Base-by-base conservation (phyloP, 495 filamentous ascomycete genomes). In the Thozetella sp. region DNA sequence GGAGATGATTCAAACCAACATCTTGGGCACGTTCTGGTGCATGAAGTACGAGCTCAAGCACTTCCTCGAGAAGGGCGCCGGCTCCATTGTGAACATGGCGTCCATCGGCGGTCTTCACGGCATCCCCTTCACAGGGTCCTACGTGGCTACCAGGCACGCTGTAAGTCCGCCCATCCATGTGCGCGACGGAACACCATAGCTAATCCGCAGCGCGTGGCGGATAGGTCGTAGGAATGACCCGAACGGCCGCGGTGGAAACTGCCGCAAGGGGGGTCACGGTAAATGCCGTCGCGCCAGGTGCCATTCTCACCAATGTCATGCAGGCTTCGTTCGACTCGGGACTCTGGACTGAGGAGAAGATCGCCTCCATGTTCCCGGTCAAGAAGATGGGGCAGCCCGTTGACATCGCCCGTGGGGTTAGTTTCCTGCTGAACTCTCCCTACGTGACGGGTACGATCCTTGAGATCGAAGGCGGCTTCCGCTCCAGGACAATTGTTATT, bases 41-140 rank as follows among this genome's bases (percentile, higher is more conserved):
- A 48, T 48, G 10, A 48, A 48, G n/a, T 20, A 48, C n/a, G 43
- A 48, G 43, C 43, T 48, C 43, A 48, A 20, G 43, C 43, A 48
- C 43, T 48, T 48, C n/a, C 12, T 4, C 6, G 20, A 20, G 43
- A 20, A 4, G 10, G 43, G 43, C 10, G 6, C 43, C 4, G 43
- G 43, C 9, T 48, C 10, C 43, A 48, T 48, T n/a, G 43, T 48
- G 3, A 48, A 48, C 43, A 48, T 48, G 43, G 43, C 9, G 9
- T 48, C 43, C 3, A 48, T 48, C n/a, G 43, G 11, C 9, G 43
- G 43, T n/a, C n/a, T 48, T 9, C 43, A 48, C 20, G 43, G 43
- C 9, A 48, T 48, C 43, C 43, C 43, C 12, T 48, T 15, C n/a
- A 48, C 43, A 19, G 43, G 43, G 9, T 48, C 43, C n/a, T 48